Percentiles rank a stretch among this genome's conserved stretches.
Evolutionary conservation across 2,329 filamentous ascomycete species (phyloP).

Genomic region (Sporothrix curviconia): DNA sequence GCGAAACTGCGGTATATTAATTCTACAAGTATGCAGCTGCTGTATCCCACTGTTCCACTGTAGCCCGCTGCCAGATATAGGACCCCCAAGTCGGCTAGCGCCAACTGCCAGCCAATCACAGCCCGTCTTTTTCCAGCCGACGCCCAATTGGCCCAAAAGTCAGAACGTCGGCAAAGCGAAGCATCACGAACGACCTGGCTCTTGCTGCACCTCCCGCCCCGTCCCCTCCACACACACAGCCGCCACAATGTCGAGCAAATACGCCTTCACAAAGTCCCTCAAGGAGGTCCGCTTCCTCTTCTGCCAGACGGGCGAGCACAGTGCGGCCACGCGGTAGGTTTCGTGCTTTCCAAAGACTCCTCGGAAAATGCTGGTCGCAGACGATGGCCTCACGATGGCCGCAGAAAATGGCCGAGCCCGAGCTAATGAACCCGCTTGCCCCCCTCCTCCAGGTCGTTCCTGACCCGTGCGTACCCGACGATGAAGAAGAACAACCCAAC

Average conservation of each 20-base stretch:
- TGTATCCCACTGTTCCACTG: background rate
- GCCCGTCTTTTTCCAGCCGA: conserved; percentile 9
- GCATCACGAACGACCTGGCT: conserved; percentile 5
- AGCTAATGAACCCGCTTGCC: conserved; percentile 1
- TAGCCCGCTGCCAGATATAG: background rate
- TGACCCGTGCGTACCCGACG: conserved; percentile 84
- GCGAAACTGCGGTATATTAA: no score
- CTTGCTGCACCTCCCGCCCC: background rate
- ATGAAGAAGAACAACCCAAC: conserved; percentile 99
- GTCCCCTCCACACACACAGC: background rate
- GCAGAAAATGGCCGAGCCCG: background rate
- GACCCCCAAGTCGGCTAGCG: background rate
- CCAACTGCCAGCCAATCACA: conserved; percentile 11
- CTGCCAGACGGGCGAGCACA: conserved; percentile 89
- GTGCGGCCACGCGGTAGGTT: conserved; percentile 68
- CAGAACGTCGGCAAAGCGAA: background rate
- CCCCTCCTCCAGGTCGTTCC: conserved; percentile 64
- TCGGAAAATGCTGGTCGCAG: no score
- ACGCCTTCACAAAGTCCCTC: conserved; percentile 79
- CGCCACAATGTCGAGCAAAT: conserved; percentile 76
- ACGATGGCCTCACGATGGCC: background rate
- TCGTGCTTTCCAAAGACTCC: no score
- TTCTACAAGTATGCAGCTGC: no score
- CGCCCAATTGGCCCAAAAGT: conserved; percentile 13
- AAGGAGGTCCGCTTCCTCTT: conserved; percentile 97